Evolutionary conservation across 1,284 basidiomycete genomes (phyloP), one percentile per base, ranked within the genome.

Genomic region (Peniophora sp.): DNA sequence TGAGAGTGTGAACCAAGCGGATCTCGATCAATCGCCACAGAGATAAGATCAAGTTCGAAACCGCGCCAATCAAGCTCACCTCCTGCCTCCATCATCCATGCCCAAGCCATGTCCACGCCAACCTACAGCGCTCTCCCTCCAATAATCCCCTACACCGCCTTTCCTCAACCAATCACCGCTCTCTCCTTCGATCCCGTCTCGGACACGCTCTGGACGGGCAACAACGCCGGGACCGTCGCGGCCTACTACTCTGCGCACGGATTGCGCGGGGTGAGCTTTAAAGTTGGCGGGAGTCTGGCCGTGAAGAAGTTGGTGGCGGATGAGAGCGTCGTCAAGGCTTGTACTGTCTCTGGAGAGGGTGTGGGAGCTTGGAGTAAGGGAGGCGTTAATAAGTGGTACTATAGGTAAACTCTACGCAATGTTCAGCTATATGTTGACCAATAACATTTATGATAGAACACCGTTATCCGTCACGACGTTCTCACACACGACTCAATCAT

Each of bases 171-270:
- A 36, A 72, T 88, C 45, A 85, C 87, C 19, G 78, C 88, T 0
- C 74, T 97, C 53, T 79, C 84, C 2, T 93, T 98, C 64, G 95
- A 98, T 69, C 87, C 92, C 5, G 85, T 89, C 41, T 88, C 90
- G 1, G 94, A 97, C 66, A 81, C 89, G 12, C 72, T 98, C 35
- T 97, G 94, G 93, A 76, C 87, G 46, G 95, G 93, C 44, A 78
- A 81, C 17, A 80, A 83, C 50, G 69, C 79, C 36, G 95, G 96
- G 6, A 73, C 76, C 55, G 76, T 97, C 52, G 70, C 77, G 34
- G 87, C 90, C 0, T 83, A 87, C 62, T 85, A 89, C 64, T 81
- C 85, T 14, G 72, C 79, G 10, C 74, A 74, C 46, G 83, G 83
- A 12, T 64, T 80, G 49, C 78, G 83, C 44, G 89, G 87, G 1